Conservation (phyloP, 2,329 filamentous ascomycete species). For the Colletotrichum simmondsii region DNA sequence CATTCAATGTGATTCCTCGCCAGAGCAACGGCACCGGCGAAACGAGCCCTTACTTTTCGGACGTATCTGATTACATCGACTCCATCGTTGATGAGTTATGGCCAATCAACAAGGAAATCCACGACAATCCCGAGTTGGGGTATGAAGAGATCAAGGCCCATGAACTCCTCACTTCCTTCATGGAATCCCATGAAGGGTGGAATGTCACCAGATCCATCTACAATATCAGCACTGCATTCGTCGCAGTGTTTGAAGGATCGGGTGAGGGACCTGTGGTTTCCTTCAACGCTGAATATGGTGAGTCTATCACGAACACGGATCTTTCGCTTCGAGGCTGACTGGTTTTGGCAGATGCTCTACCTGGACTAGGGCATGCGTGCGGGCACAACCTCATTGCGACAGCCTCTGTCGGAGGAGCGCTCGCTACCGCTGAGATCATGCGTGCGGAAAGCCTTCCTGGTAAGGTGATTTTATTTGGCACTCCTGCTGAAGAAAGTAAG, state of each 20-base stretch:
- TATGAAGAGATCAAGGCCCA: conserved; percentile 56
- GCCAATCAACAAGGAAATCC: conserved; percentile 53
- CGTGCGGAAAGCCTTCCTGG: conserved; percentile 53
- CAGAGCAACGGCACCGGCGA: conserved; percentile 10
- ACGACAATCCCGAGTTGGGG: conserved; percentile 55
- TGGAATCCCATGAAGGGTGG: conserved; percentile 49
- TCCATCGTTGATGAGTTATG: conserved; percentile 41
- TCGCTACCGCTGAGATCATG: conserved; percentile 59
- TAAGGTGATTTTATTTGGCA: conserved; percentile 58
- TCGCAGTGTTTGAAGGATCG: conserved; percentile 51
- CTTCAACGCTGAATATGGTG: conserved; percentile 53
- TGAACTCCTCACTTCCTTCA: conserved; percentile 49
- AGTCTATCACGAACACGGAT: background rate
- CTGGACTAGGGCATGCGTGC: conserved; percentile 49
- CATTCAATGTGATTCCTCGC: conserved; percentile 6
- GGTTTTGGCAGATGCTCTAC: conserved; percentile 44
- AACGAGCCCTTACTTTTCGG: conserved; percentile 16
- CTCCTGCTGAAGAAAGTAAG: conserved; percentile 59
- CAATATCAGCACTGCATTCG: conserved; percentile 55
- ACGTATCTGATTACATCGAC: conserved; percentile 36
- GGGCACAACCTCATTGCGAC: conserved; percentile 56
- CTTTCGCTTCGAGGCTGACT: conserved; percentile 24
- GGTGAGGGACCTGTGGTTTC: conserved; percentile 50
- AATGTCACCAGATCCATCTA: conserved; percentile 52
- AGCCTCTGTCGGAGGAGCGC: conserved; percentile 55